Conservation (phyloP, 257 asterid species). For the Gardenia jasminoides region DNA sequence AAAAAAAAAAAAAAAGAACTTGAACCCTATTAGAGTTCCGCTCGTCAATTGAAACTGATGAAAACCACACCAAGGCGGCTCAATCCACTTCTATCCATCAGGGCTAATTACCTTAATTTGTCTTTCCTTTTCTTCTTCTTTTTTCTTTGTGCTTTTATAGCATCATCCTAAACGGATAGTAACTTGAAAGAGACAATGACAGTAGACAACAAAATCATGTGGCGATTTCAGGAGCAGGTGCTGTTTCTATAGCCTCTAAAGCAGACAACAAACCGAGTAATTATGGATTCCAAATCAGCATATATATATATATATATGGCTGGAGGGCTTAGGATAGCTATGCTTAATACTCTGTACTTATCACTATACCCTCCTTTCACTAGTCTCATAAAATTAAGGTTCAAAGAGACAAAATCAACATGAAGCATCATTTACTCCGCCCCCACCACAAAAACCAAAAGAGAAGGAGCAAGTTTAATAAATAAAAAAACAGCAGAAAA, state of each 20-base stretch:
- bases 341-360: not conserved
- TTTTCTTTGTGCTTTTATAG: no score
- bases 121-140: no score
- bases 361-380: not conserved
- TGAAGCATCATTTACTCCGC: not conserved
- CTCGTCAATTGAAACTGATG: no score
- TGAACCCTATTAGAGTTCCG: no score
- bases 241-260: not conserved
- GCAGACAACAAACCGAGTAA: not conserved
- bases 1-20: no score
- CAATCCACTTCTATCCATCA: not conserved
- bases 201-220: not conserved
- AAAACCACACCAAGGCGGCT: no score
- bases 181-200: not conserved
- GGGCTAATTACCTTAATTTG: not conserved
- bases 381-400: not conserved
- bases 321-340: not conserved
- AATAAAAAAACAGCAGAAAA: not conserved
- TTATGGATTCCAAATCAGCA: not conserved
- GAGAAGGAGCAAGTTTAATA: not conserved
- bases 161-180: not conserved
- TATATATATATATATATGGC: not conserved
- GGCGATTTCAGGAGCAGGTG: not conserved
- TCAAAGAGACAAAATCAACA: not conserved
- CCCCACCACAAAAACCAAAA: not conserved